These are phyloP conservation scores for Cyclotella sp. DNA, from an alignment of 108 stramenopile genomes.

Conservation along the genomic window DNA sequence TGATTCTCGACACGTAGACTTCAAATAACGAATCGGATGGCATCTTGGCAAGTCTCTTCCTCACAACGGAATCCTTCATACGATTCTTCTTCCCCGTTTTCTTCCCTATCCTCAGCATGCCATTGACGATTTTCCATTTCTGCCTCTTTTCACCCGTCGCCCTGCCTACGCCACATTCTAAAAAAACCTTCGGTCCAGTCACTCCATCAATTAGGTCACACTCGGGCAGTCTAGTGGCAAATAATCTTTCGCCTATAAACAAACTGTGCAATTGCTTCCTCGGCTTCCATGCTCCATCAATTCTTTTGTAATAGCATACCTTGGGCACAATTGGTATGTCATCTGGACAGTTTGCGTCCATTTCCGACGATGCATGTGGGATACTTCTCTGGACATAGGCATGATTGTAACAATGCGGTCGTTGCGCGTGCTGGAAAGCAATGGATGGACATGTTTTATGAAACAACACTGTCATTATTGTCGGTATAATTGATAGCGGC, in stretches of 20 bases:
- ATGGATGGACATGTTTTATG: too few species aligned
- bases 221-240: constrained; percentile 54
- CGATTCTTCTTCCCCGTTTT: constrained; percentile 9
- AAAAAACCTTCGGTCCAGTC: constrained; percentile 70
- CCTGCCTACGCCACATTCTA: constrained; percentile 71
- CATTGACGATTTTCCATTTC: constrained; percentile 71
- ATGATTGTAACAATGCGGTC: too few species aligned
- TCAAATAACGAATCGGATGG: constrained; percentile 51
- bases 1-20: constrained; percentile 68
- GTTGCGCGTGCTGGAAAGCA: too few species aligned
- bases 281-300: constrained; percentile 60
- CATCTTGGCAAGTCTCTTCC: constrained; percentile 59
- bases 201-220: constrained; percentile 68
- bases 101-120: constrained; percentile 69
- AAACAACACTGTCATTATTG: too few species aligned
- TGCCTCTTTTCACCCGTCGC: constrained; percentile 23
- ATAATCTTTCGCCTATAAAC: constrained; percentile 65
- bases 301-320: constrained; percentile 40
- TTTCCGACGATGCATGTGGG: too few species aligned
- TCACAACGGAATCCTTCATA: constrained; percentile 59
- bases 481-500: too few species aligned
- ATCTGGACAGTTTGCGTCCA: neutral
- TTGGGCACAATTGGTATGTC: neutral
- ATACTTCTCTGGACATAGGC: too few species aligned
- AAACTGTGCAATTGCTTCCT: constrained; percentile 62